Base-by-base conservation (phyloP, 2,329 filamentous ascomycete species). In the Sporothrix pseudoabietina region DNA sequence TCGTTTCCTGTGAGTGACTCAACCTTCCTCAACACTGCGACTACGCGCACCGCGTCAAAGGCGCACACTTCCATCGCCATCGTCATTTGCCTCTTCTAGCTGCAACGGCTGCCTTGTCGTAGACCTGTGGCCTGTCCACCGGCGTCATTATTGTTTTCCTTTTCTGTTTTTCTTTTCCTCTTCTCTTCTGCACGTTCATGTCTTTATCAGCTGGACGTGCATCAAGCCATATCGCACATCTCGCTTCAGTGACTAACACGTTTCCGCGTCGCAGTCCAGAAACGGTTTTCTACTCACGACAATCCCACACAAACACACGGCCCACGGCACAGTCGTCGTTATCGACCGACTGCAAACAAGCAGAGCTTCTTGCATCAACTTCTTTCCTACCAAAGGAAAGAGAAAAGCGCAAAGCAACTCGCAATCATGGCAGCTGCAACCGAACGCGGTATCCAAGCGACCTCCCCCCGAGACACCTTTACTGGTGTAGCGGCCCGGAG, bases 401-500 rank as follows among this genome's bases (percentile, higher is more conserved):
- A 70, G 68, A 69, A 12, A 74, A 74, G 1, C 39, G 72, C 55
- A 55, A 69, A 63, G 71, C 84, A 84, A 80, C 90, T 89, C 87
- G 89, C 88, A 86, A 86, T 84, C 82, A 87, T 88, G 88, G 86
- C 87, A 87, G 84, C 87, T 84, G 87, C 71, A 76, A 75, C 86
- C 87, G 87, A 84, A 87, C 88, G 88, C 87, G 88, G 90, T 87
- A 90, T 90, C 83, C 86, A 85, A 80, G 86, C 86, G 86, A 84
- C 86, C 85, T 86, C 84, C 83, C 81, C 81, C 85, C 88, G 88
- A 90, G 89, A 91, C 88, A 88, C 87, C 88, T 91, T 91, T 82
- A 84, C 88, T 90, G 89, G 84, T 90, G 89, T 90, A 90, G 88
- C 88, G 86, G 87, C 87, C 82, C 85, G 86, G 85, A 88, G 87